These are phyloP conservation scores for Erucastrum elatum DNA, from an alignment of 345 rosid species.

Conservation along the genomic window DNA sequence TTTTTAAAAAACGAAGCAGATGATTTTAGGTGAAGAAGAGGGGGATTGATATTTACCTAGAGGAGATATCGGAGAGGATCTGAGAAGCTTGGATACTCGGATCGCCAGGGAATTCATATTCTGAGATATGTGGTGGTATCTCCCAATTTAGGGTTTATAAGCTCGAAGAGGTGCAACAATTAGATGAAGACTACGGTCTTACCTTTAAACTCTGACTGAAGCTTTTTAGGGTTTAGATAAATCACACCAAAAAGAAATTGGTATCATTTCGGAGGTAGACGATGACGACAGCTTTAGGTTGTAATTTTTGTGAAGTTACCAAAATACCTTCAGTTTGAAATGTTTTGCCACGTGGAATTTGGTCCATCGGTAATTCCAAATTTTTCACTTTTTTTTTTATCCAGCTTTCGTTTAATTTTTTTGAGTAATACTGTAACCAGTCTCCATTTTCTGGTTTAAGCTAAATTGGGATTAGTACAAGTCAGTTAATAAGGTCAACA, in stretches of 20 bases:
- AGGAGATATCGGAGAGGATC: constrained; percentile 21
- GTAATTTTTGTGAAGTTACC: background rate
- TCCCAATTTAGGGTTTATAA: background rate
- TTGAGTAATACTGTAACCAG: too few relatives aligned
- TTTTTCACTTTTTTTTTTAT: too few relatives aligned
- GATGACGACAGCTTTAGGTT: constrained; percentile 17
- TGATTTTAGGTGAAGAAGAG: background rate
- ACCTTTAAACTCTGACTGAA: background rate
- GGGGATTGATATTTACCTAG: constrained; percentile 7
- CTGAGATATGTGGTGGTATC: background rate
- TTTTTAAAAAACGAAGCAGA: background rate
- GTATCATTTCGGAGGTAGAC: background rate
- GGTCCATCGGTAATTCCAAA: too few relatives aligned
- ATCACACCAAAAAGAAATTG: background rate
- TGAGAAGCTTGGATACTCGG: constrained; percentile 30
- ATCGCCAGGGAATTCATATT: constrained; percentile 35
- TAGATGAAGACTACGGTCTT: too few relatives aligned
- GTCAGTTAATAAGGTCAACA: too few relatives aligned
- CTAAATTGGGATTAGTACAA: too few relatives aligned
- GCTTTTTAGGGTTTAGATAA: background rate
- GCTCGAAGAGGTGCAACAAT: background rate
- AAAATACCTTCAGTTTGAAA: too few relatives aligned
- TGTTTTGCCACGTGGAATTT: too few relatives aligned
- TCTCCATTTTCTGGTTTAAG: too few relatives aligned
- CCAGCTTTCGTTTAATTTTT: too few relatives aligned